Conservation (phyloP, 495 filamentous ascomycete genomes). For the Penicillium samsonianum region DNA sequence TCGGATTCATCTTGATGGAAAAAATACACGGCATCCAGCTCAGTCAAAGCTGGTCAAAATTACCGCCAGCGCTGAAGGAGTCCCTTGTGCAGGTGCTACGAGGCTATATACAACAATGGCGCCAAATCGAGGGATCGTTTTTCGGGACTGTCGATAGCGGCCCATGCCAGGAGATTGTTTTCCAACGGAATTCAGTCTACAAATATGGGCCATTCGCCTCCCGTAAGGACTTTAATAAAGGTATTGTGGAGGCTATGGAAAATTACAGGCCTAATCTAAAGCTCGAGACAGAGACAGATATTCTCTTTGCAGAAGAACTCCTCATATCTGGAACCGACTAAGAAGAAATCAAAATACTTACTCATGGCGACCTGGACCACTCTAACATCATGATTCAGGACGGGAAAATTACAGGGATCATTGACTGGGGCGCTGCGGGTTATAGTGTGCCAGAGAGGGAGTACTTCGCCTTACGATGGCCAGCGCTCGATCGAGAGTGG, state of each 20-base stretch:
- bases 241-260: background rate
- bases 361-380: conserved; percentile 22
- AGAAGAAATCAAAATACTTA: conserved; percentile 15
- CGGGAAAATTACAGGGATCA: conserved; percentile 12
- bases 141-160: background rate
- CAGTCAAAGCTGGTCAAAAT: conserved; percentile 9
- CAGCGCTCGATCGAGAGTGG: conserved; percentile 15
- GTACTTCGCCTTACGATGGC: conserved; percentile 18
- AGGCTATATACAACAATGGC: background rate
- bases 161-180: background rate
- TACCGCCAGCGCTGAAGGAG: background rate
- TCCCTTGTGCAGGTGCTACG: background rate
- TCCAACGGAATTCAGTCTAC: background rate
- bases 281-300: background rate
- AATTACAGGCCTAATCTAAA: background rate
- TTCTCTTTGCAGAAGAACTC: background rate
- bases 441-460: conserved; percentile 23
- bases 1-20: conserved; percentile 35
- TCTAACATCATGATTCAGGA: conserved; percentile 16
- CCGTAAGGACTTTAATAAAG: background rate
- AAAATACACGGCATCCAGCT: conserved; percentile 25
- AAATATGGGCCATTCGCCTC: background rate
- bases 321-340: background rate
- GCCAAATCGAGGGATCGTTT: background rate
- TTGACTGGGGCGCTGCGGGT: conserved; percentile 26